Percentiles rank a stretch among this genome's conserved stretches.
phyloP scores from a whole-genome alignment of 192 early-diverging fungal species.

The Geranomyces michiganensis region DNA sequence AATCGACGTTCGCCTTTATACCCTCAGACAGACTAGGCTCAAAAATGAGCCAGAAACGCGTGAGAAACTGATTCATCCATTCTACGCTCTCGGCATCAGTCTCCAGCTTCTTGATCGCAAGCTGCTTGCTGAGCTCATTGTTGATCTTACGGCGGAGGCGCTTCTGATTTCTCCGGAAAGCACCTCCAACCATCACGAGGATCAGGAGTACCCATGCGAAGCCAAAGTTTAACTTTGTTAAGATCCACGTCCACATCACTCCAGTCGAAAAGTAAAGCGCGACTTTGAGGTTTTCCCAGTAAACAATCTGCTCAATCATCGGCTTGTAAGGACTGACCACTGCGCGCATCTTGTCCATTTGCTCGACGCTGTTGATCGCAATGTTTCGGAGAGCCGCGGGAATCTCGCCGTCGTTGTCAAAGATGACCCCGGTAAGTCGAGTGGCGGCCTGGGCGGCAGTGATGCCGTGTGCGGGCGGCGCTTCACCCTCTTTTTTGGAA shows the following conservation, averaged over 20 bases:
- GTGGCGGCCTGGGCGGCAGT: conserved; percentile 10
- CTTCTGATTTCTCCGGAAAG: conserved; percentile 25
- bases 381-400: conserved; percentile 16
- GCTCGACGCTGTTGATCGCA: conserved; percentile 1
- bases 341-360: conserved; percentile 24
- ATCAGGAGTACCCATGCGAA: conserved; percentile 32
- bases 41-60: conserved; percentile 86
- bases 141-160: conserved; percentile 32
- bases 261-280: conserved; percentile 34
- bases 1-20: conserved; percentile 72
- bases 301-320: conserved; percentile 35
- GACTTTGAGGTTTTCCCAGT: conserved; percentile 34
- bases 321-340: conserved; percentile 24
- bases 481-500: background rate
- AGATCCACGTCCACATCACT: conserved; percentile 30
- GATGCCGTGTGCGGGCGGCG: background rate
- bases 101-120: conserved; percentile 30
- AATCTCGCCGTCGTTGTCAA: conserved; percentile 35
- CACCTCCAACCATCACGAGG: conserved; percentile 28
- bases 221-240: conserved; percentile 31
- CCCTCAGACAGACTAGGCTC: conserved; percentile 82
- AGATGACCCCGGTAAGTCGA: conserved; percentile 30
- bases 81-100: conserved; percentile 66
- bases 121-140: conserved; percentile 22
- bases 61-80: conserved; percentile 89